phyloP scores from a whole-genome alignment of 495 filamentous ascomycete genomes.

The Tuber microsphaerosporum region DNA sequence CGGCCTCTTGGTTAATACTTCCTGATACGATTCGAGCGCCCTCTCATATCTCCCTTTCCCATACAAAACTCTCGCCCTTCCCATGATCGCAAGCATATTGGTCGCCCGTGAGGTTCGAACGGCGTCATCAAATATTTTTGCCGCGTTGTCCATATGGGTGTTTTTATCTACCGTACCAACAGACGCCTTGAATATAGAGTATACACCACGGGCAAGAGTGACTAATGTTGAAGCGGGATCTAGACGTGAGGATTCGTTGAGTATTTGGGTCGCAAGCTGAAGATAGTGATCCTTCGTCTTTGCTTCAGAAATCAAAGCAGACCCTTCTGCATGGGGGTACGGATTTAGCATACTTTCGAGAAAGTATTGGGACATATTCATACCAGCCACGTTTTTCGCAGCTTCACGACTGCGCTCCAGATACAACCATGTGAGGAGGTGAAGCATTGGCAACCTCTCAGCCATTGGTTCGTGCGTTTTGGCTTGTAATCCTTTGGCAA shows the following conservation, averaged over 20 bases:
- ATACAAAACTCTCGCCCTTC: constrained; percentile 75
- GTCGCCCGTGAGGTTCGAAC: constrained; percentile 70
- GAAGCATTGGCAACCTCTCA: constrained; percentile 77
- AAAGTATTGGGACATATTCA: neutral
- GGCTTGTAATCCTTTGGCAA: constrained; percentile 71
- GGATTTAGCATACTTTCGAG: neutral
- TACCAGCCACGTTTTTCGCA: constrained; percentile 50
- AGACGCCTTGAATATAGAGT: constrained; percentile 79
- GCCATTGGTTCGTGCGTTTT: constrained; percentile 61
- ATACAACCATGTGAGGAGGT: constrained; percentile 84
- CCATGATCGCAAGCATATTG: constrained; percentile 84
- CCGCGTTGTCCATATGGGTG: constrained; percentile 69
- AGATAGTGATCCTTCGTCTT: constrained; percentile 90
- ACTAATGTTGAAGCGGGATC: constrained; percentile 84
- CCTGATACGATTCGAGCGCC: constrained; percentile 76
- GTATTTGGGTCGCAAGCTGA: constrained; percentile 74
- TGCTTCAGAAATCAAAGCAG: constrained; percentile 55
- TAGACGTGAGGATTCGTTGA: constrained; percentile 91
- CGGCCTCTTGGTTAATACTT: constrained; percentile 72
- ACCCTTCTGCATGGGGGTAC: constrained; percentile 22
- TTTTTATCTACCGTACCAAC: constrained; percentile 64
- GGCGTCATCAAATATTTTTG: constrained; percentile 90
- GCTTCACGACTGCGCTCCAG: constrained; percentile 86
- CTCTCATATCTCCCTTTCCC: constrained; percentile 75
- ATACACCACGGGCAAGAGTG: constrained; percentile 83